Evolutionary conservation across 2,329 filamentous ascomycete genomes (phyloP), one percentile per base, ranked within the genome.

Genomic region (Neopestalotiopsis sp.): DNA sequence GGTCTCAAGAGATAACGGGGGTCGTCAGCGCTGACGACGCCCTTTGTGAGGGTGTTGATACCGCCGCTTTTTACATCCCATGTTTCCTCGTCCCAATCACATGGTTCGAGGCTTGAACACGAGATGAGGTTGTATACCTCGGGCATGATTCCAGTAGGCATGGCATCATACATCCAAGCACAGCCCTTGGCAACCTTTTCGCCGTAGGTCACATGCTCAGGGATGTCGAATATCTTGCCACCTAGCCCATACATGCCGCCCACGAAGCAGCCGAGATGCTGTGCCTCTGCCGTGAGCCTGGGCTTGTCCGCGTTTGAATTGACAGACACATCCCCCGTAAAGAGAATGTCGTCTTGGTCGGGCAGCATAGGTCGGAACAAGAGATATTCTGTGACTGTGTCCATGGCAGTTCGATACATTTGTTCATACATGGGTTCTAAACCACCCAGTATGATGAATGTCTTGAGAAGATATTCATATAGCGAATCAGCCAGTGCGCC

Each of bases 351-450:
- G 2, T 85, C 82, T 59, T 86, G 84, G 3, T 84, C 81, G 0
- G 88, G 88, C 1, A 88, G 85, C 84, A 92, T 90, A 0, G 92
- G 92, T 1, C 90, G 87, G 80, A 91, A 94, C 67, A 95, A 85
- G 3, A 94, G 81, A 71, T 93, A 80, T 65, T 89, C 80, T 58
- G 87, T 87, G 0, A 87, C 88, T 0, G 87, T 85, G 10, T 89
- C 84, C 72, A 92, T 88, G 28, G 88, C 86, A 13, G 77, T 81
- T 69, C 87, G 82, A 76, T 93, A 94, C 84, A 94, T 88, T 3
- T 80, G 82, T 68, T 87, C 85, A 77, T 94, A 94, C 52, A 76
- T 75, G 9, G 78, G 77, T 13, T 85, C 90, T 0, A 88, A 83
- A 69, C 92, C 92, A 9, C 90, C 91, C 0, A 94, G 84, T 2